phyloP scores from a whole-genome alignment of 2,329 filamentous ascomycete species.

The Talaromyces sp. region DNA sequence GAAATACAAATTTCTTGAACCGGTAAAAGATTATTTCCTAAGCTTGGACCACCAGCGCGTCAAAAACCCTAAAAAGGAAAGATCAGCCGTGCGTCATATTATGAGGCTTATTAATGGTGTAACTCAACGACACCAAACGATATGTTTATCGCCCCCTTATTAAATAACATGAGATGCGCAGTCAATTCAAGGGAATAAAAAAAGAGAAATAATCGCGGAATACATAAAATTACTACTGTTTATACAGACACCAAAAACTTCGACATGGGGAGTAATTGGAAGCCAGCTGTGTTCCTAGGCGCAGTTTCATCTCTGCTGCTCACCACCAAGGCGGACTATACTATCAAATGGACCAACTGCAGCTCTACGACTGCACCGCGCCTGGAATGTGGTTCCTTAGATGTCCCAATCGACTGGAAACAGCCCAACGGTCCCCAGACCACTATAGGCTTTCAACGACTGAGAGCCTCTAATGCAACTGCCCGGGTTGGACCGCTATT shows the following conservation, averaged over 20 bases:
- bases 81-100: too few relatives aligned
- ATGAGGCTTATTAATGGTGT: too few relatives aligned
- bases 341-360: slow-evolving; percentile 2
- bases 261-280: neutral
- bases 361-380: neutral
- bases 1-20: too few relatives aligned
- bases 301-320: neutral
- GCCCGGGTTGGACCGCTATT: slow-evolving; percentile 32
- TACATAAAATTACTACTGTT: too few relatives aligned
- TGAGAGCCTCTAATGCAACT: slow-evolving; percentile 15
- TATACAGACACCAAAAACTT: neutral
- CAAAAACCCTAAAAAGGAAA: too few relatives aligned
- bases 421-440: slow-evolving; percentile 22
- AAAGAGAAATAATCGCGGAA: too few relatives aligned
- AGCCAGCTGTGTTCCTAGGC: neutral
- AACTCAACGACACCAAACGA: too few relatives aligned
- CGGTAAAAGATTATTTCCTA: too few relatives aligned
- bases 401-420: slow-evolving; percentile 28
- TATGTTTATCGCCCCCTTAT: too few relatives aligned
- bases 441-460: slow-evolving; percentile 21
- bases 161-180: too few relatives aligned
- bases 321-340: neutral
- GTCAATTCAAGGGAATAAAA: too few relatives aligned
- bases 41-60: too few relatives aligned
- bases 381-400: neutral